A percentile compares a stretch with the other conserved stretches of the same genome.
phyloP scores from a whole-genome alignment of 495 filamentous ascomycete species.

The Tuber calosporum region DNA sequence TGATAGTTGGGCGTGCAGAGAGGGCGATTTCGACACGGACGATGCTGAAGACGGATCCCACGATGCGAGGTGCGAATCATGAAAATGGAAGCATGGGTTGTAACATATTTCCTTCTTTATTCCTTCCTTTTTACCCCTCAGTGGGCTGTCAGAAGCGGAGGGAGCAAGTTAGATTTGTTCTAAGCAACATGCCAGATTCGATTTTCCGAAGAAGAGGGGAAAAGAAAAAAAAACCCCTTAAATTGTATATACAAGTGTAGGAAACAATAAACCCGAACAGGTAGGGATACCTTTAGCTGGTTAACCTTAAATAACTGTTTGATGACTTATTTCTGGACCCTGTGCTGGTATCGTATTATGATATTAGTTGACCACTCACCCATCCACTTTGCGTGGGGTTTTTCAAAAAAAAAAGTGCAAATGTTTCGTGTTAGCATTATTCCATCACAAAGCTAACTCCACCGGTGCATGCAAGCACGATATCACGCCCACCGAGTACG shows the following conservation, averaged over 20 bases:
- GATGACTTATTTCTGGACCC: no score
- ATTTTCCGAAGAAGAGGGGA: neutral
- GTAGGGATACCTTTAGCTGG: no score
- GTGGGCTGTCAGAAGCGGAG: neutral
- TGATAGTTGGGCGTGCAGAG: slow-evolving; percentile 64
- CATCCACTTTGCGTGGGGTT: neutral
- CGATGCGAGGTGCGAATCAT: neutral
- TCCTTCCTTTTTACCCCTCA: neutral
- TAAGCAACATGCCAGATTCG: neutral
- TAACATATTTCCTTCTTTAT: neutral
- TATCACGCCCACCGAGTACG: neutral
- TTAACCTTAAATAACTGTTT: no score
- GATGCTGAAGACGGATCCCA: slow-evolving; percentile 8
- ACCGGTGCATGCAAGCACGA: neutral
- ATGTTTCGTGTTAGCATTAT: neutral
- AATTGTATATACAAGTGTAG: neutral
- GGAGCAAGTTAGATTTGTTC: neutral
- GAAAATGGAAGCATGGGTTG: neutral
- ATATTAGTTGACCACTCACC: neutral
- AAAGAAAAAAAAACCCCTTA: no score
- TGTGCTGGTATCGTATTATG: no score
- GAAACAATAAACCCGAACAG: no score
- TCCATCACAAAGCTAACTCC: neutral
- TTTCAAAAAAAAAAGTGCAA: neutral
- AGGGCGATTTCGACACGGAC: slow-evolving; percentile 51